Conservation (phyloP, 176 grass and related monocot genomes). For the Chloris gayana region DNA sequence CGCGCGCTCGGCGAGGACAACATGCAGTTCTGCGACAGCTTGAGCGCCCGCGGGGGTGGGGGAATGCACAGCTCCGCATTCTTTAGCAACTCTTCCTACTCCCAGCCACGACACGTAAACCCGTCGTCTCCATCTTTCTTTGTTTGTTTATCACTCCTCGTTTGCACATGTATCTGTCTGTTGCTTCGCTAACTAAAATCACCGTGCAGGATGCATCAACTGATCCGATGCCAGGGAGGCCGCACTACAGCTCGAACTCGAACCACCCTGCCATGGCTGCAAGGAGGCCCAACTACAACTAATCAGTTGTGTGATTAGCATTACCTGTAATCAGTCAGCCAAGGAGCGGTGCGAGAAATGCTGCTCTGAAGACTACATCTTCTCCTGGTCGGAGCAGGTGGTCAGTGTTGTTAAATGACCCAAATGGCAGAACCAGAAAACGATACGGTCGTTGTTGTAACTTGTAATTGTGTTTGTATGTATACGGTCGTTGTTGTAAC, state of each 20-base stretch:
- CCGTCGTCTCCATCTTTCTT: background rate
- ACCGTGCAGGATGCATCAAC: constrained; percentile 28
- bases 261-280: background rate
- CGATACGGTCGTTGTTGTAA: background rate
- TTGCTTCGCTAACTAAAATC: background rate
- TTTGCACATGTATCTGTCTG: background rate
- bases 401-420: background rate
- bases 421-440: background rate
- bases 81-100: constrained; percentile 27
- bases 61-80: constrained; percentile 38
- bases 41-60: constrained; percentile 4
- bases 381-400: background rate
- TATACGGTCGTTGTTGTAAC: background rate
- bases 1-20: constrained; percentile 63
- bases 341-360: background rate
- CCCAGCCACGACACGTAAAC: constrained; percentile 42
- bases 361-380: background rate
- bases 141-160: too few species aligned
- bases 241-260: constrained; percentile 21
- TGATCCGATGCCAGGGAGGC: constrained; percentile 33
- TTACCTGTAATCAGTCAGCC: background rate
- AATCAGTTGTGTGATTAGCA: background rate
- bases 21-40: constrained; percentile 41
- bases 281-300: constrained; percentile 48
- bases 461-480: background rate